These are phyloP conservation scores for Wallemia ichthyophaga DNA, from an alignment of 1,284 basidiomycete species.

Conservation along the genomic window DNA sequence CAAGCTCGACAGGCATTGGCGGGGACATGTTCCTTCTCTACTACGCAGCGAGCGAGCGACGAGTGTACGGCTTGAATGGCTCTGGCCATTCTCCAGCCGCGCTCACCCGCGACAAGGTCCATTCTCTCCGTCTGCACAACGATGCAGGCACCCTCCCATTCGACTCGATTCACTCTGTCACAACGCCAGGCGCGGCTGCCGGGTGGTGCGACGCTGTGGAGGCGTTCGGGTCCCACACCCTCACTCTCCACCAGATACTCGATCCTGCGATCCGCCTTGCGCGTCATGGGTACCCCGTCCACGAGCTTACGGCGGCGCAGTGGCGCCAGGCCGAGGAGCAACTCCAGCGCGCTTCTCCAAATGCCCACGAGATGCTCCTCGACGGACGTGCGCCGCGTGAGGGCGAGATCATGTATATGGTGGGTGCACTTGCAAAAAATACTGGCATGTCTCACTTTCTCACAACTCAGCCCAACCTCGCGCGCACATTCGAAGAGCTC, in stretches of 20 bases:
- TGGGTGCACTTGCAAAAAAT: too few species aligned
- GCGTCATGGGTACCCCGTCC: conserved; percentile 31
- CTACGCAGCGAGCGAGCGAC: conserved; percentile 34
- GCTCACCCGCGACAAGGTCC: conserved; percentile 40
- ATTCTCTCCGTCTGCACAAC: conserved; percentile 35
- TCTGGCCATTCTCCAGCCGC: conserved; percentile 49
- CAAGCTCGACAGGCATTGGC: conserved; percentile 17
- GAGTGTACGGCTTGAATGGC: conserved; percentile 52
- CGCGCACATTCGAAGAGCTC: conserved; percentile 47
- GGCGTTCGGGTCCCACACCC: conserved; percentile 48
- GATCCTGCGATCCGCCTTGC: conserved; percentile 58
- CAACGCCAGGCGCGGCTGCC: conserved; percentile 74
- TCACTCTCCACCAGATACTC: conserved; percentile 50
- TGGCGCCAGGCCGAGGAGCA: conserved; percentile 45
- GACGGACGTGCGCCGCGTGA: conserved; percentile 42
- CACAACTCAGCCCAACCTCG: conserved; percentile 52
- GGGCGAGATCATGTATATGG: conserved; percentile 45
- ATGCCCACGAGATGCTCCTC: conserved; percentile 52
- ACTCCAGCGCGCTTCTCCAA: conserved; percentile 50
- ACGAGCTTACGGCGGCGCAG: conserved; percentile 14
- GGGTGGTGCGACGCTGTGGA: conserved; percentile 76
- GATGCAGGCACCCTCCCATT: conserved; percentile 16
- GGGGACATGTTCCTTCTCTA: conserved; percentile 76
- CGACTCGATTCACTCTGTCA: conserved; percentile 38
- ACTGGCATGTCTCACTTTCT: too few species aligned